Conservation (phyloP, 2,329 filamentous ascomycete genomes). For the Penicillium aurantiogriseum region DNA sequence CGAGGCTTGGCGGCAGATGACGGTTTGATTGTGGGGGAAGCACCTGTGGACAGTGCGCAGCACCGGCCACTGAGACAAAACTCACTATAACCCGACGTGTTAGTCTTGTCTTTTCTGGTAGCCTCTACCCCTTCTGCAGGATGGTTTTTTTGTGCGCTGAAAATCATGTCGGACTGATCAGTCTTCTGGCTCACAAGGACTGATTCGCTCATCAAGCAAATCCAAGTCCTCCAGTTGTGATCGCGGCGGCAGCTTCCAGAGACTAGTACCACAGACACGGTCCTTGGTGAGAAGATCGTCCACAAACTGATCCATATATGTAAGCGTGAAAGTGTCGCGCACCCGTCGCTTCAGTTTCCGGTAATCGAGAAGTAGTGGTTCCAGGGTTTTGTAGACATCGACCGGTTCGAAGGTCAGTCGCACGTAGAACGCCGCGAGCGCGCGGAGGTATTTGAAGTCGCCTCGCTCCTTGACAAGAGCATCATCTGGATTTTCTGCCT, state of each 20-base stretch:
- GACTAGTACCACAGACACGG: slow-evolving; percentile 81
- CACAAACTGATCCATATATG: slow-evolving; percentile 86
- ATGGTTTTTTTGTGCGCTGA: not conserved
- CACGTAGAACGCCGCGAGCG: slow-evolving; percentile 90
- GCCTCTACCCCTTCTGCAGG: not conserved
- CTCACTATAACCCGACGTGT: not conserved
- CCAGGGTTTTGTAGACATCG: slow-evolving; percentile 75
- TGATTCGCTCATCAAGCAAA: slow-evolving; percentile 78
- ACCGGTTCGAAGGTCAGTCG: slow-evolving; percentile 78
- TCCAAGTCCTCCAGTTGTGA: slow-evolving; percentile 86
- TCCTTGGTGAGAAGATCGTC: slow-evolving; percentile 89
- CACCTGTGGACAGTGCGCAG: not conserved
- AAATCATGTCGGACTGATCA: not conserved
- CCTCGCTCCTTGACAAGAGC: slow-evolving; percentile 37
- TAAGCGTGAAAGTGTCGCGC: slow-evolving; percentile 71
- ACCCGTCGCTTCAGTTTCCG: slow-evolving; percentile 78
- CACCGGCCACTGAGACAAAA: not conserved
- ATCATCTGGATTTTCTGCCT: slow-evolving; percentile 28
- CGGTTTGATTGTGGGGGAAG: not conserved
- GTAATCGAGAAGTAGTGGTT: slow-evolving; percentile 77
- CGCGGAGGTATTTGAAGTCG: slow-evolving; percentile 75
- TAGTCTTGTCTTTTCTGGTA: not conserved
- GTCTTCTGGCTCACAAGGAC: slow-evolving; percentile 48
- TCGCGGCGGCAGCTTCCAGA: slow-evolving; percentile 86
- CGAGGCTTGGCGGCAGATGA: slow-evolving; percentile 14